A percentile compares a stretch with the other conserved stretches of the same genome.
phyloP scores from a whole-genome alignment of 2,329 filamentous ascomycete species.

The Aspergillus cejpii region DNA sequence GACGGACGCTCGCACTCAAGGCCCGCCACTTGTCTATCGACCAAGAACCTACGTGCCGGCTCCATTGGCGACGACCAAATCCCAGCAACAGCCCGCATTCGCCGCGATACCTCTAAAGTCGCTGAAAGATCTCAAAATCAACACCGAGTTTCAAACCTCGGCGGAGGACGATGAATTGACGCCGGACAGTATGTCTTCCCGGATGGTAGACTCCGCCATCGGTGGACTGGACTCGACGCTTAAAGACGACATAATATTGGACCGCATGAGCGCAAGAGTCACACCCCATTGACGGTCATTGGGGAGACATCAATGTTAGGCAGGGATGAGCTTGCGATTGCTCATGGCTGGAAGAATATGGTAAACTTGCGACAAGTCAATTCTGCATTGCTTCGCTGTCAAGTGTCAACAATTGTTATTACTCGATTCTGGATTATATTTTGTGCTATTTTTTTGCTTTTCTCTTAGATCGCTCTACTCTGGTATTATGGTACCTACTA shows the following conservation, averaged over 20 bases:
- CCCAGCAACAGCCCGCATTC: conserved; percentile 22
- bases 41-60: conserved; percentile 33
- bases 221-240: conserved; percentile 38
- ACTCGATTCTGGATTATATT: neutral
- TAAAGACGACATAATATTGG: conserved; percentile 39
- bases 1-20: conserved; percentile 41
- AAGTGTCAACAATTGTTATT: neutral
- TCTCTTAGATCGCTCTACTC: neutral
- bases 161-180: conserved; percentile 42
- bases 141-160: conserved; percentile 36
- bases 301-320: too few relatives aligned
- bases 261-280: conserved; percentile 40
- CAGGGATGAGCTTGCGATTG: too few relatives aligned
- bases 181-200: conserved; percentile 45
- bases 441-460: neutral
- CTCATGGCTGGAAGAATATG: too few relatives aligned
- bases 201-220: conserved; percentile 42
- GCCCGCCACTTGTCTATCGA: conserved; percentile 39
- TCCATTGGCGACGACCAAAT: conserved; percentile 20
- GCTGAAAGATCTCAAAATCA: conserved; percentile 41
- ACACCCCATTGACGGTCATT: conserved; percentile 20
- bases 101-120: conserved; percentile 26
- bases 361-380: too few relatives aligned
- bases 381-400: neutral
- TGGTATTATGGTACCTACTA: neutral